These are phyloP conservation scores for Amaranthus palmeri DNA, from an alignment of 148 eudicot genomes.

Conservation along the genomic window DNA sequence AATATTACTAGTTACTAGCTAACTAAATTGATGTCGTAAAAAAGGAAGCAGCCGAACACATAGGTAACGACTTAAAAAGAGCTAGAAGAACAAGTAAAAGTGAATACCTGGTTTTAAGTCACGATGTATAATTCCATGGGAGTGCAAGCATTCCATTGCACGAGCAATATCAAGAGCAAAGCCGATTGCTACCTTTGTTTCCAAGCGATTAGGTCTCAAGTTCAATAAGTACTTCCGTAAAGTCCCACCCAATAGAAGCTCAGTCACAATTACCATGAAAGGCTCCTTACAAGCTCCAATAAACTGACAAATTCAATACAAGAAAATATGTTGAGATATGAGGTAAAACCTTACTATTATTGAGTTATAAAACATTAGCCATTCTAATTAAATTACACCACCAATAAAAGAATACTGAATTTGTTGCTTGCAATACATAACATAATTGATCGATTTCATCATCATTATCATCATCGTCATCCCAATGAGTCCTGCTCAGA, in stretches of 20 bases:
- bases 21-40: no score
- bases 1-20: no score
- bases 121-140: conserved; percentile 74
- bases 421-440: no score
- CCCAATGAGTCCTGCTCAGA: no score
- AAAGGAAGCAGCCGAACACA: background rate
- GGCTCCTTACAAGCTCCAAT: conserved; percentile 70
- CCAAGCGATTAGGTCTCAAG: conserved; percentile 52
- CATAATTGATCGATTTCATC: no score
- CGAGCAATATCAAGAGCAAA: conserved; percentile 78
- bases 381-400: no score
- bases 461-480: no score
- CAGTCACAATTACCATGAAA: conserved; percentile 62
- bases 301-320: conserved; percentile 29
- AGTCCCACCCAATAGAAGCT: conserved; percentile 61
- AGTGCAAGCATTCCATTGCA: conserved; percentile 70
- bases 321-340: background rate
- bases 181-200: conserved; percentile 41
- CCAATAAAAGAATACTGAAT: no score
- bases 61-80: background rate
- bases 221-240: conserved; percentile 50
- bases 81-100: background rate
- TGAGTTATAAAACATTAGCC: no score
- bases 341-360: no score
- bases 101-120: conserved; percentile 60